Evolutionary conservation across 2,329 filamentous ascomycete genomes (phyloP).

Genomic region (Cladosporium halotolerans): DNA sequence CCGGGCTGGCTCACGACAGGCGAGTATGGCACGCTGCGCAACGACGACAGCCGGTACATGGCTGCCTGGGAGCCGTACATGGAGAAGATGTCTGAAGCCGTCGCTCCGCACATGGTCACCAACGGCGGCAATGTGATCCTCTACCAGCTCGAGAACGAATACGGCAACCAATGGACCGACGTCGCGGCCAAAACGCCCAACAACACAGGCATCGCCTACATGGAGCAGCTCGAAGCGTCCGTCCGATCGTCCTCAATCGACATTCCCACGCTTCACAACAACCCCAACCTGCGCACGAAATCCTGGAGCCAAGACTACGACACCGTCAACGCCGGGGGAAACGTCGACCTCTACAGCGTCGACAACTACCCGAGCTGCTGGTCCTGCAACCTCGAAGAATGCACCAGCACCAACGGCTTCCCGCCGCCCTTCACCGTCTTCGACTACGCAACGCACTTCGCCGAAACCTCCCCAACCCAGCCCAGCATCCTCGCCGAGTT

Average conservation of each 20-base stretch:
- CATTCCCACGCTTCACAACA: constrained; percentile 52
- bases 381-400: constrained; percentile 58
- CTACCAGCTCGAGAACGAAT: constrained; percentile 51
- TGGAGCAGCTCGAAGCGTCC: constrained; percentile 49
- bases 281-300: constrained; percentile 52
- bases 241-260: constrained; percentile 51
- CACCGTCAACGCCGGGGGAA: constrained; percentile 46
- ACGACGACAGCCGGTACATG: constrained; percentile 55
- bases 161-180: constrained; percentile 34
- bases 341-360: constrained; percentile 49
- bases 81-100: constrained; percentile 54
- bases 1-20: constrained; percentile 71
- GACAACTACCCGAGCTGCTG: constrained; percentile 53
- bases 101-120: constrained; percentile 72
- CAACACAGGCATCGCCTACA: constrained; percentile 46
- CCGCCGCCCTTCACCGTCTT: constrained; percentile 50
- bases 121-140: constrained; percentile 74
- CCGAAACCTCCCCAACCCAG: constrained; percentile 37
- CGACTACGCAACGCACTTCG: constrained; percentile 44
- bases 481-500: constrained; percentile 55
- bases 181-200: constrained; percentile 41
- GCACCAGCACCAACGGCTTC: constrained; percentile 53
- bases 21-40: constrained; percentile 58
- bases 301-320: constrained; percentile 56
- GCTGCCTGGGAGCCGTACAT: constrained; percentile 63